Percentiles rank a stretch among this genome's conserved stretches.
Evolutionary conservation across 306 rosid genomes (phyloP).

Genomic region (Boehmeria nivea): DNA sequence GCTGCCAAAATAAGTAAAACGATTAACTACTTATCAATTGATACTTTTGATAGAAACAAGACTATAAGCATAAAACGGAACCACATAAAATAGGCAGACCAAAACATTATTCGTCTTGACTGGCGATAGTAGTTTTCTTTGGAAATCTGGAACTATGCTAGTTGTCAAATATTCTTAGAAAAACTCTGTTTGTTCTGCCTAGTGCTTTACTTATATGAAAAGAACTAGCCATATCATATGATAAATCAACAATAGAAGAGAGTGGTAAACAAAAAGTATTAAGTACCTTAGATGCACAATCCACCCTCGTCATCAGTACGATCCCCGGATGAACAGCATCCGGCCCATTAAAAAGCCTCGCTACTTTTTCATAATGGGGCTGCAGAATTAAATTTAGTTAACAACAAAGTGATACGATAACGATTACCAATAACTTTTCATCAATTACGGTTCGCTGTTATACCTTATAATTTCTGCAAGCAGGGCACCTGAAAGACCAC

Average conservation of each 20-base stretch:
- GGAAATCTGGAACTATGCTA: conserved; percentile 13
- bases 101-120: neutral
- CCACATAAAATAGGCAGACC: neutral
- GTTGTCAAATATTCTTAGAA: too few species aligned
- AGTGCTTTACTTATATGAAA: too few species aligned
- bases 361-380: conserved; percentile 95
- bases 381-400: conserved; percentile 30
- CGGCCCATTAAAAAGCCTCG: conserved; percentile 94
- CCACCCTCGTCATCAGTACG: conserved; percentile 84
- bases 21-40: conserved; percentile 34
- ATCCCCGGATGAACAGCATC: conserved; percentile 92
- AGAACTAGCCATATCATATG: too few species aligned
- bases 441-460: conserved; percentile 1
- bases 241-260: too few species aligned
- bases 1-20: conserved; percentile 67
- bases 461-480: conserved; percentile 98
- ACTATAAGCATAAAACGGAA: neutral
- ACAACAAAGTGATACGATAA: conserved; percentile 3
- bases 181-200: too few species aligned
- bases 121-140: too few species aligned
- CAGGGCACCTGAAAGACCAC: conserved; percentile 72
- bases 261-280: too few species aligned
- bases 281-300: conserved; percentile 80
- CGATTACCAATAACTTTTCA: neutral
- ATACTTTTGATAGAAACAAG: conserved; percentile 5